A percentile compares a stretch with the other conserved stretches of the same genome.
Conservation (phyloP, 768 basidiomycete genomes). For the Strobilomyces echinocephalus region DNA sequence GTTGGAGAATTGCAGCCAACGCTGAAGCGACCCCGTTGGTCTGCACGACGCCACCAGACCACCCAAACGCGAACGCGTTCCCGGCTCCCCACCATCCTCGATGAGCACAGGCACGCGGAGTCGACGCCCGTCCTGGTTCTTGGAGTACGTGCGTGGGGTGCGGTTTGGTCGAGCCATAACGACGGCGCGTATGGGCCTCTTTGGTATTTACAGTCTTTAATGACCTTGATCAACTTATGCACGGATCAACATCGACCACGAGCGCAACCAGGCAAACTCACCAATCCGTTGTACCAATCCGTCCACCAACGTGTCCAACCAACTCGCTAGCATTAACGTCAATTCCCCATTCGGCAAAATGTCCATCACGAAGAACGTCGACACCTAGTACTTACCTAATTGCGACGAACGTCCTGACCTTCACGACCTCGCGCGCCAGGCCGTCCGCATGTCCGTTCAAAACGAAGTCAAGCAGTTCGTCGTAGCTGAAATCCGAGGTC, state of each 20-base stretch:
- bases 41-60: slow-evolving; percentile 22
- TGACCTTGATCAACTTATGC: slow-evolving; percentile 75
- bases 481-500: slow-evolving; percentile 80
- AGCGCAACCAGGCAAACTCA: slow-evolving; percentile 35
- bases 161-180: slow-evolving; percentile 29
- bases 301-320: slow-evolving; percentile 72
- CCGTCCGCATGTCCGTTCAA: slow-evolving; percentile 51
- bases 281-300: slow-evolving; percentile 71
- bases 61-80: slow-evolving; percentile 40
- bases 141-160: slow-evolving; percentile 42
- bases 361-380: slow-evolving; percentile 87
- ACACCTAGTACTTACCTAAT: slow-evolving; percentile 75
- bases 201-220: slow-evolving; percentile 62
- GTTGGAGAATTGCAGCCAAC: slow-evolving; percentile 61
- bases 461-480: slow-evolving; percentile 80
- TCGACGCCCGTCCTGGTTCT: slow-evolving; percentile 65
- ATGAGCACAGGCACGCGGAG: slow-evolving; percentile 48
- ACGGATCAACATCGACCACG: slow-evolving; percentile 27
- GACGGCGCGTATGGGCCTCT: slow-evolving; percentile 49
- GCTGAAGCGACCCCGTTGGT: slow-evolving; percentile 49
- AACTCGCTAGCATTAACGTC: slow-evolving; percentile 64
- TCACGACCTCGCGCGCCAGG: slow-evolving; percentile 67
- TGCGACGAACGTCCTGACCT: slow-evolving; percentile 85
- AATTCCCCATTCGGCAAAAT: slow-evolving; percentile 79
- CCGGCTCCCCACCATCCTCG: slow-evolving; percentile 35